These are phyloP conservation scores for Glycine latifolia DNA, from an alignment of 306 rosid genomes.

Conservation along the genomic window DNA sequence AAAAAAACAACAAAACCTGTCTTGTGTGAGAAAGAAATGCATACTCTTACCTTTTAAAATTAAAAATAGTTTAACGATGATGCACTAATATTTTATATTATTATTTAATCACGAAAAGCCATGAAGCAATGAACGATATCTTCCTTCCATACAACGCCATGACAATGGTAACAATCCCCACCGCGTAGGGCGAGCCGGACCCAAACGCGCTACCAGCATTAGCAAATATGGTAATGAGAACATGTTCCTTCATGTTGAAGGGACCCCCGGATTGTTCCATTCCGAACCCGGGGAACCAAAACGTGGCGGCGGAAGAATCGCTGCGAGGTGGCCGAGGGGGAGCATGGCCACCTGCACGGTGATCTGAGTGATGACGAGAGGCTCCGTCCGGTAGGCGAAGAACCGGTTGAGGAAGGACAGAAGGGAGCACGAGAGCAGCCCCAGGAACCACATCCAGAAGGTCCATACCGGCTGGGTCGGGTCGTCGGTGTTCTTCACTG, in stretches of 20 bases:
- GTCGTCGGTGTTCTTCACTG: slow-evolving; percentile 66
- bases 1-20: too few relatives aligned
- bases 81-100: too few relatives aligned
- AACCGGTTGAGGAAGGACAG: slow-evolving; percentile 77
- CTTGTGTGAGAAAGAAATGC: too few relatives aligned
- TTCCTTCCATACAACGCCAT: slow-evolving; percentile 59
- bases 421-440: slow-evolving; percentile 62
- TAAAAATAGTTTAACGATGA: too few relatives aligned
- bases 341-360: slow-evolving; percentile 66
- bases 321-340: slow-evolving; percentile 65
- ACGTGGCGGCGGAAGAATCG: slow-evolving; percentile 47
- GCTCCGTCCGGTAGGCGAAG: slow-evolving; percentile 70
- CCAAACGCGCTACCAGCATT: slow-evolving; percentile 76
- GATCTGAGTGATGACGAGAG: slow-evolving; percentile 61
- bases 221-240: slow-evolving; percentile 71
- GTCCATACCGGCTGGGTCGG: slow-evolving; percentile 77
- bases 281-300: slow-evolving; percentile 57
- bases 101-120: slow-evolving; percentile 56
- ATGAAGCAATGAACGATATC: slow-evolving; percentile 57
- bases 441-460: slow-evolving; percentile 82
- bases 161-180: slow-evolving; percentile 60
- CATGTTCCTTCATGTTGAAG: slow-evolving; percentile 79
- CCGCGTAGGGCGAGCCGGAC: slow-evolving; percentile 61
- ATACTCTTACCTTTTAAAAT: too few relatives aligned
- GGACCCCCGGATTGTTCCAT: slow-evolving; percentile 39